Evolutionary conservation across 148 eudicot species (phyloP).

Genomic region (Diospyros lotus): DNA sequence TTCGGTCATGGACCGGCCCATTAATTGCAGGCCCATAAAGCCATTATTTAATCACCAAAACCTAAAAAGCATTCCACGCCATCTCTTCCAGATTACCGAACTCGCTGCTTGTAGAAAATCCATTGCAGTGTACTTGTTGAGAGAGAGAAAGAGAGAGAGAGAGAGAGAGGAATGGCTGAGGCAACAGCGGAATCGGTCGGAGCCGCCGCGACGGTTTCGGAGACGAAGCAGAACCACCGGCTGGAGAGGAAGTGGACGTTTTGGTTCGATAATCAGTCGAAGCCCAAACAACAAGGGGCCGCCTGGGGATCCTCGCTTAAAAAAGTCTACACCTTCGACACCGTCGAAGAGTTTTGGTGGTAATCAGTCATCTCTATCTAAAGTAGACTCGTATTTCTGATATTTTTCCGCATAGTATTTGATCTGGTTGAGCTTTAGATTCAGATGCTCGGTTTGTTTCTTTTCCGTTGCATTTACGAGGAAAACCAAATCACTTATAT

Average conservation of each 20-base stretch:
- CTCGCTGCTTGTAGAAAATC: neutral
- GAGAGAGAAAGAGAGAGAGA: conserved; percentile 14
- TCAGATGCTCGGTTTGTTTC: neutral
- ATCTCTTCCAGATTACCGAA: too few species aligned
- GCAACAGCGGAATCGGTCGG: conserved; percentile 16
- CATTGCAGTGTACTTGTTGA: neutral
- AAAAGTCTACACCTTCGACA: conserved; percentile 70
- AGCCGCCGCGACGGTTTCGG: conserved; percentile 23
- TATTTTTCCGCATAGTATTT: neutral
- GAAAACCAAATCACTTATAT: too few species aligned
- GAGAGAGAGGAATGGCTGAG: conserved; percentile 10
- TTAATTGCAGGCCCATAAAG: neutral
- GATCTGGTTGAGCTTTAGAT: neutral
- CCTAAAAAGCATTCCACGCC: neutral
- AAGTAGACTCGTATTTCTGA: neutral
- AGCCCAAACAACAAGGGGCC: conserved; percentile 89
- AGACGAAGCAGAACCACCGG: conserved; percentile 48
- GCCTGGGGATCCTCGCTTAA: conserved; percentile 81
- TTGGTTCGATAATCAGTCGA: conserved; percentile 86
- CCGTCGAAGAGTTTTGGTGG: conserved; percentile 98
- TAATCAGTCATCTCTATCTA: conserved; percentile 20
- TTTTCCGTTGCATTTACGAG: too few species aligned
- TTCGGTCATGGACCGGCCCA: neutral
- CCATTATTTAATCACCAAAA: neutral
- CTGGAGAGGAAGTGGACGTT: conserved; percentile 87